Evolutionary conservation across 345 rosid species (phyloP), one percentile per base, ranked within the genome.

Genomic region (Xanthoceras sorbifolium): DNA sequence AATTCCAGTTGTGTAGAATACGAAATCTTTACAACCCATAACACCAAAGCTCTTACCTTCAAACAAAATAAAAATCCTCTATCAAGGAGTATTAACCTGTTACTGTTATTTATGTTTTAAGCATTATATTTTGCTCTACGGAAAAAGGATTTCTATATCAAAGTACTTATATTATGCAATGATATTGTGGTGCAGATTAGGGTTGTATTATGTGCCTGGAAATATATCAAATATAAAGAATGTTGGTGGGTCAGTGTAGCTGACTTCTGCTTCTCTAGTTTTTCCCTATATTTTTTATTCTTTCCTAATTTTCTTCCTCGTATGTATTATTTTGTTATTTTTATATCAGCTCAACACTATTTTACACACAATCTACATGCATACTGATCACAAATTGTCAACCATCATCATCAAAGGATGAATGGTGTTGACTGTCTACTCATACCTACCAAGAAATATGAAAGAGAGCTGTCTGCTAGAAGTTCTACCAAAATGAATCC

Each of bases 21-120:
- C 18, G 42, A 48, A 75, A 20, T 57, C 62, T 50, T 36, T 18
- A 32, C 72, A 75, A 66, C 38, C 22, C 14, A 65, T 65, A 50
- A 44, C 10, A 18, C 54, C 23, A 52, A 50, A 25, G 42, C 42
- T 48, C 40, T 29, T 34, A 50, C 12, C 34, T 48, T 23, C 6
- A 4, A 28, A 26, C 14, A 46, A 5, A 48, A 2, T 11, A 46
- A 69, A 15, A 69, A 26, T 14, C 34, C 23, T 4, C 40, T 40
- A 67, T 67, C 52, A 40, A 66, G n/a, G n/a, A n/a, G 25, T 40
- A 66, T 36, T 5, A 54, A 57, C 28, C 28, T 57, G 62, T 15
- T 9, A 23, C 28, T 17, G 55, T 50, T 10, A 12, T 42, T 17
- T 17, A 50, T 5, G 57, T 17, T 57, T 9, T 20, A n/a, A 57